These are phyloP conservation scores for Stropharia rugosoannulata DNA, from an alignment of 768 basidiomycete species.

Conservation along the genomic window DNA sequence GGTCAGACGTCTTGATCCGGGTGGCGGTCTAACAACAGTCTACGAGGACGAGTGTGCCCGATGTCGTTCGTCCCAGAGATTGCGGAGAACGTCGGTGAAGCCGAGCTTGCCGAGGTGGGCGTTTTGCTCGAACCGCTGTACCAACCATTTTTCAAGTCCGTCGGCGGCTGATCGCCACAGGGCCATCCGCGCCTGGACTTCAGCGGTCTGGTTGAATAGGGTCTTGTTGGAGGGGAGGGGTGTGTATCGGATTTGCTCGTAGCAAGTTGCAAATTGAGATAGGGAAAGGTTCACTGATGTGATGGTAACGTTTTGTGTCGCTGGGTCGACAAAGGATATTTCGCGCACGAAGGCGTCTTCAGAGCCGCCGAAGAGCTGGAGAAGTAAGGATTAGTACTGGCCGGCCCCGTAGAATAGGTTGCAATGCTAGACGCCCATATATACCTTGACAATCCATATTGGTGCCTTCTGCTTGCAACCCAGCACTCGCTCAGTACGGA, in stretches of 20 bases:
- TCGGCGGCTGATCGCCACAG: slow-evolving; percentile 83
- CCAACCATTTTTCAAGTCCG: slow-evolving; percentile 81
- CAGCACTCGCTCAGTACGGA: slow-evolving; percentile 87
- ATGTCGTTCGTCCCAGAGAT: slow-evolving; percentile 75
- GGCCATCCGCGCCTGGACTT: slow-evolving; percentile 80
- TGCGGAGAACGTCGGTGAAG: slow-evolving; percentile 85
- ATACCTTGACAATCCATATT: slow-evolving; percentile 88
- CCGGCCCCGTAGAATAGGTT: neutral
- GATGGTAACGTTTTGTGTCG: slow-evolving; percentile 75
- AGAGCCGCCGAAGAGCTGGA: slow-evolving; percentile 86
- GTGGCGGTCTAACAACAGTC: neutral
- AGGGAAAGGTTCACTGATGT: slow-evolving; percentile 92
- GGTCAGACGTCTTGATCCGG: neutral
- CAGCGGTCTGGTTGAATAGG: slow-evolving; percentile 84
- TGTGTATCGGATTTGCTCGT: slow-evolving; percentile 85
- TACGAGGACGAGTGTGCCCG: slow-evolving; percentile 20
- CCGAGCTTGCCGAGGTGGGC: slow-evolving; percentile 86
- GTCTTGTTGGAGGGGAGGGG: slow-evolving; percentile 68
- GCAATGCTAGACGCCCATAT: slow-evolving; percentile 15
- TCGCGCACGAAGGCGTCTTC: slow-evolving; percentile 95
- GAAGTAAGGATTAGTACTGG: slow-evolving; percentile 12
- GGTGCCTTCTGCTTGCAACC: slow-evolving; percentile 94
- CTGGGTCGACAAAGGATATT: slow-evolving; percentile 90
- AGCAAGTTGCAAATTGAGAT: slow-evolving; percentile 92
- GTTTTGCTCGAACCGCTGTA: slow-evolving; percentile 89